Evolutionary conservation across 148 eudicot genomes (phyloP), one percentile per base, ranked within the genome.

Genomic region (Persicaria maculosa): DNA sequence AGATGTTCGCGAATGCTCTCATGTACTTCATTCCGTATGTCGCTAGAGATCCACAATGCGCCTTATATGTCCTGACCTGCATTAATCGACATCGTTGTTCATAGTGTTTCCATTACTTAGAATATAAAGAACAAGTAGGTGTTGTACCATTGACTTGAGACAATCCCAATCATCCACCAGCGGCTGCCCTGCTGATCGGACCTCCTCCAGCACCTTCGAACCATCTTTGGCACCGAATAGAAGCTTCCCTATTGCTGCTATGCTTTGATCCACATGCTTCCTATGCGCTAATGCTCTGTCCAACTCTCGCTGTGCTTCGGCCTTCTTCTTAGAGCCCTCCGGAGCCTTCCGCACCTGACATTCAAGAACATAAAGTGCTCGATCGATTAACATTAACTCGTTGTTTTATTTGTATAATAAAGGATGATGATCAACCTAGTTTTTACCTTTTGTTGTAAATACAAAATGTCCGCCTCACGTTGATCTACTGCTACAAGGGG

Each of bases 151-250:
- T 25, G 80, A 44, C 72, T 81, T 81, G 68, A 78, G 75, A 47
- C 86, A 84, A 64, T 81, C 74, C 84, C 86, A 84, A 73, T 84
- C 84, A 74, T 84, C 84, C 70, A 84, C 86, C 40, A 81, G 62
- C 44, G 80, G 68, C 43, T 54, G 62, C 67, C 86, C 86, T 2
- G 65, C 43, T 9, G 81, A 78, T 47, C 86, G 55, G 0, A 64
- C 68, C n/a, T 16, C 17, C 7, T 40, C 74, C 44, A 76, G 31
- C 75, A 61, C 8, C 0, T n/a, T 40, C 0, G 10, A 31, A 4
- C 17, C 71, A 53, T 17, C 62, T 6, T 57, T 53, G 8, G 7
- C 17, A 40, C 78, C 81, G 36, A 81, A 81, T 16, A 84, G 19
- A 43, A 14, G 47, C 17, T 47, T 11, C 20, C 73, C 80, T 12